Evolutionary conservation across 352 stramenopile genomes (phyloP), one percentile per base, ranked within the genome.

Genomic region (Globisporangium rhizosaccharum): DNA sequence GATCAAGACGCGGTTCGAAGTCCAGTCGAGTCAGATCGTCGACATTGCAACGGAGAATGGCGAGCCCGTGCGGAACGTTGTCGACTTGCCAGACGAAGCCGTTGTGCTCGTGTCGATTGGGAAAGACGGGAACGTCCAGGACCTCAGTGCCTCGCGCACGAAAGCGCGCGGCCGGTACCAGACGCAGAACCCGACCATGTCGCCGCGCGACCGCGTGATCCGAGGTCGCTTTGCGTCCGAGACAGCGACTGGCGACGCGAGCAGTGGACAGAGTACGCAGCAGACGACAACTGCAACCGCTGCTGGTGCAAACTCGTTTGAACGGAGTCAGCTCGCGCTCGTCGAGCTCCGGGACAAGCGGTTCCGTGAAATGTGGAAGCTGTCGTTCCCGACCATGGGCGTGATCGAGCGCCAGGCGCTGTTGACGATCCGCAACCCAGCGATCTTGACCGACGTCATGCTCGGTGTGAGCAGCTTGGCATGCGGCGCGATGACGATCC

Each of bases 381-480:
- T 89, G 23, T 87, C 83, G 51, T 93, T 91, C 57, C 83, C 83
- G 46, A 82, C 75, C 9, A 87, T 91, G 75, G 70, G 71, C 15
- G 61, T 82, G 30, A 84, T 91, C 52, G 72, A 88, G 56, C 75
- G 77, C 51, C 61, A 66, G 18, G 79, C 76, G 50, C 67, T 91
- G 48, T 70, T 89, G 28, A 77, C 80, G 57, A 86, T 89, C 41
- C 59, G 77, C 47, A 73, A 87, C 39, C 79, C 81, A 0, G 67
- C 72, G 50, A 81, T 93, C 47, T 70, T 90, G 3, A 82, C 81
- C 49, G 81, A 93, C 51, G 68, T 90, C 1, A 88, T 93, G 76
- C 78, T 93, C n/a, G 77, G 74, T 14, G 78, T 93, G 64, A 92
- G 82, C 68, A 88, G 75, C 52, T 45, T 89, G n/a, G 79, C 82